Evolutionary conservation across 2,329 filamentous ascomycete genomes (phyloP).

Genomic region (Fusarium pilosicola): DNA sequence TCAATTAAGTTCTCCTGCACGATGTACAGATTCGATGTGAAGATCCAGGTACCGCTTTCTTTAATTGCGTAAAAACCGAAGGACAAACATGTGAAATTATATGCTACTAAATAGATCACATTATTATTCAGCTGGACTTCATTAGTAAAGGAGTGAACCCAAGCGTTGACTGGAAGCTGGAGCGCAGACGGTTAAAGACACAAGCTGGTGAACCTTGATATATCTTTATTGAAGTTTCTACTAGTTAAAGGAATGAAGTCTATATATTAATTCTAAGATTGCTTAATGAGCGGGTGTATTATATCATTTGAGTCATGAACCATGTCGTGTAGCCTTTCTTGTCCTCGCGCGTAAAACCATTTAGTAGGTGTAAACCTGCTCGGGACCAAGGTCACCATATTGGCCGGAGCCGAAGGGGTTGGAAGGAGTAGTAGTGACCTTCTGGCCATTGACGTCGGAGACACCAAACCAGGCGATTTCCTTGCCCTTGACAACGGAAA

Average conservation of each 20-base stretch:
- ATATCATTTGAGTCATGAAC: background rate
- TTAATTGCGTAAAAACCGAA: no score
- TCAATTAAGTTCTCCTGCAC: background rate
- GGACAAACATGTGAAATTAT: no score
- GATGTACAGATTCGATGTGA: background rate
- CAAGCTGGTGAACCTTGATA: rapidly evolving
- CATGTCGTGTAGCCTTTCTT: background rate
- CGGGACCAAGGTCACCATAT: conserved; percentile 24
- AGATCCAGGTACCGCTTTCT: background rate
- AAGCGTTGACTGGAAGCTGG: rapidly evolving
- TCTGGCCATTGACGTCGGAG: conserved; percentile 27
- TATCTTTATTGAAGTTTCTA: background rate
- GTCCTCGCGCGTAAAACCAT: no score
- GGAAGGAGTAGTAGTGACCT: conserved; percentile 11
- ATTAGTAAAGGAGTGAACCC: rapidly evolving
- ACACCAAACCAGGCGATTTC: conserved; percentile 38
- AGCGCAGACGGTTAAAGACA: rapidly evolving
- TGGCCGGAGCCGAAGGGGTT: conserved; percentile 29
- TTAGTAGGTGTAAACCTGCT: conserved; percentile 37
- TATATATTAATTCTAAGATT: background rate
- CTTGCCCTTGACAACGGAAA: conserved; percentile 30
- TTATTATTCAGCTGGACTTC: no score
- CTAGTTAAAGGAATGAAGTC: background rate
- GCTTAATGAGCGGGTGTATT: background rate
- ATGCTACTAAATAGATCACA: no score